Evolutionary conservation across 1,284 basidiomycete genomes (phyloP).

Genomic region (Leccinum huronense): DNA sequence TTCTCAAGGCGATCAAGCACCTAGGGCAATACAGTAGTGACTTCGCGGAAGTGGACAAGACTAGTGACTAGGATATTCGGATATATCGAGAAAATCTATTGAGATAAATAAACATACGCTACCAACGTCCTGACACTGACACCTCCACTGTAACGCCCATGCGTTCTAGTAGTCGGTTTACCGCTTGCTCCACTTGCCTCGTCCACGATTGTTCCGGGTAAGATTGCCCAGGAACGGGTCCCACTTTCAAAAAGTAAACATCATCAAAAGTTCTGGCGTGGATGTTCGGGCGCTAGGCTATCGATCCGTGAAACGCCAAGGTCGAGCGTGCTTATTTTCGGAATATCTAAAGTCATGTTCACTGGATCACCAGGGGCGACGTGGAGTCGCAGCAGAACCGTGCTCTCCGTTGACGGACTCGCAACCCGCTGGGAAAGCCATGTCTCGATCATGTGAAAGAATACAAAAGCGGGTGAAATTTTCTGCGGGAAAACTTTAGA

Average conservation of each 20-base stretch:
- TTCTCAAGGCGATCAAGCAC: no score
- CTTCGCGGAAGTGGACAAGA: no score
- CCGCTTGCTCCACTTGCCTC: conserved; percentile 19
- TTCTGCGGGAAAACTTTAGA: conserved; percentile 35
- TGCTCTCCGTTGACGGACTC: conserved; percentile 19
- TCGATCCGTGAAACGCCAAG: conserved; percentile 51
- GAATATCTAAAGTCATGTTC: conserved; percentile 16
- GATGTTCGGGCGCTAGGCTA: conserved; percentile 51
- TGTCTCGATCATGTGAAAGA: conserved; percentile 40
- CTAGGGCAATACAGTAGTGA: no score
- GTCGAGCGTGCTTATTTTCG: conserved; percentile 24
- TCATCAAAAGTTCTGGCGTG: conserved; percentile 51
- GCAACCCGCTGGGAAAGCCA: conserved; percentile 25
- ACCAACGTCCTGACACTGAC: conserved; percentile 48
- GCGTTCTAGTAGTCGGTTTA: conserved; percentile 17
- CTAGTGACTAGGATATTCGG: no score
- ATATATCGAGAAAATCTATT: background rate
- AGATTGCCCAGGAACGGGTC: conserved; percentile 11
- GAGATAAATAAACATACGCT: background rate
- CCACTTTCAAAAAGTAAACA: conserved; percentile 59
- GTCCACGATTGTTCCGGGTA: conserved; percentile 21
- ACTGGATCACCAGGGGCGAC: conserved; percentile 1
- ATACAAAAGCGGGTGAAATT: conserved; percentile 68
- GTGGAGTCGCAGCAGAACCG: conserved; percentile 43
- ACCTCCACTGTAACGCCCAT: conserved; percentile 19